phyloP scores from a whole-genome alignment of 2,329 filamentous ascomycete species.

The Trichophyton benhamiae region DNA sequence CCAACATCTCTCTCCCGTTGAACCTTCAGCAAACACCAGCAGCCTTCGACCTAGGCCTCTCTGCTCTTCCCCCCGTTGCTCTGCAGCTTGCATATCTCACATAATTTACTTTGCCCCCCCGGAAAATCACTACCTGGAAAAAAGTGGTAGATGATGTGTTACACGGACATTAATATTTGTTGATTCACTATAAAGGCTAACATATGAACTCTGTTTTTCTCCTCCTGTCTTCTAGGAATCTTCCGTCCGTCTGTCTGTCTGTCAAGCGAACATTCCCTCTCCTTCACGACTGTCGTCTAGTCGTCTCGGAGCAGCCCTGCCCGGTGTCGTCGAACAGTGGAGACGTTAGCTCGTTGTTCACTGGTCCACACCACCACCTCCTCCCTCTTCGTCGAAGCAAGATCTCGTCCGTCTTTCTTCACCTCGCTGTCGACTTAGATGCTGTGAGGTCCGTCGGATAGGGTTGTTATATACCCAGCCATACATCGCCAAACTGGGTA shows the following conservation, averaged over 20 bases:
- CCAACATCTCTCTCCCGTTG: neutral
- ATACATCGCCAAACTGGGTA: slow-evolving; percentile 29
- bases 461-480: neutral
- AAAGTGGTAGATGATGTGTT: neutral
- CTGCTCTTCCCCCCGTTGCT: neutral
- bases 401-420: slow-evolving; percentile 13
- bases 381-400: slow-evolving; percentile 22
- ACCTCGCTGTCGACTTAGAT: slow-evolving; percentile 12
- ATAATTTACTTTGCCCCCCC: neutral
- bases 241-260: neutral
- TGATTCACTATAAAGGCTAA: neutral
- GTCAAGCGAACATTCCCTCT: neutral
- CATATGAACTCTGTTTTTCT: neutral
- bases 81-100: neutral
- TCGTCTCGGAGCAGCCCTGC: neutral
- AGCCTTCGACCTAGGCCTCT: neutral
- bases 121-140: neutral
- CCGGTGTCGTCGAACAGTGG: slow-evolving; percentile 6
- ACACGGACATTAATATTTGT: neutral
- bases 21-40: neutral
- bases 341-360: slow-evolving; percentile 14
- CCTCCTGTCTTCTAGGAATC: neutral
- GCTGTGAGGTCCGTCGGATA: neutral
- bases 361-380: slow-evolving; percentile 18
- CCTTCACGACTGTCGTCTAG: neutral